phyloP scores from a whole-genome alignment of 78 protist species.

The Cavenderia fasciculata region DNA sequence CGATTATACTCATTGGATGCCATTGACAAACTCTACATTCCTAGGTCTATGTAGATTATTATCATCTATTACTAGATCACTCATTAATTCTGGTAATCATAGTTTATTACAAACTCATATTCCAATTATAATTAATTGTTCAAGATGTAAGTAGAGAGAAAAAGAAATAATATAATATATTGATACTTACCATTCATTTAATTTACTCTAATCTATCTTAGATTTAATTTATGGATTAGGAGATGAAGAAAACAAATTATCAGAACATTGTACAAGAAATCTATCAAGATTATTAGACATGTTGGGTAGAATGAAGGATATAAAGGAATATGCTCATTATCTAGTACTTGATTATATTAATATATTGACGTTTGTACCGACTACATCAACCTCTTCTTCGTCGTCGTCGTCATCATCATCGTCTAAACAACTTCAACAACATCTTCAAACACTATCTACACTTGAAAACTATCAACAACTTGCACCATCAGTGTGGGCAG shows the following conservation, averaged over 20 bases:
- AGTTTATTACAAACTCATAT: no score
- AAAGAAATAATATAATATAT: not conserved
- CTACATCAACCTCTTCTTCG: not conserved
- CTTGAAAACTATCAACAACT: not conserved
- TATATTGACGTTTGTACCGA: conserved; percentile 16
- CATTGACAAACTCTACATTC: no score
- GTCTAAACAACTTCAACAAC: not conserved
- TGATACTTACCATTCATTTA: not conserved
- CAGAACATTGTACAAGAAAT: conserved; percentile 19
- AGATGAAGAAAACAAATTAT: not conserved
- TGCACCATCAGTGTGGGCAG: not conserved
- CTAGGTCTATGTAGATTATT: no score
- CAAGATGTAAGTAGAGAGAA: conserved; percentile 35
- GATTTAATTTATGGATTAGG: conserved; percentile 22
- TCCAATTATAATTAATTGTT: conserved; percentile 28
- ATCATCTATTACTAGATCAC: no score
- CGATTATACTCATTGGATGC: no score
- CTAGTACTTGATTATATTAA: conserved; percentile 41
- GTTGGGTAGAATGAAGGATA: conserved; percentile 5
- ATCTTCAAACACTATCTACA: not conserved
- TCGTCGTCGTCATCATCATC: not conserved
- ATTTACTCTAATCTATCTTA: not conserved
- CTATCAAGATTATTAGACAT: conserved; percentile 34
- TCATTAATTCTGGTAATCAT: no score
- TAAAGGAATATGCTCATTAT: conserved; percentile 3